Evolutionary conservation across 2,329 filamentous ascomycete genomes (phyloP).

Genomic region (Myriosclerotinia curreyana): DNA sequence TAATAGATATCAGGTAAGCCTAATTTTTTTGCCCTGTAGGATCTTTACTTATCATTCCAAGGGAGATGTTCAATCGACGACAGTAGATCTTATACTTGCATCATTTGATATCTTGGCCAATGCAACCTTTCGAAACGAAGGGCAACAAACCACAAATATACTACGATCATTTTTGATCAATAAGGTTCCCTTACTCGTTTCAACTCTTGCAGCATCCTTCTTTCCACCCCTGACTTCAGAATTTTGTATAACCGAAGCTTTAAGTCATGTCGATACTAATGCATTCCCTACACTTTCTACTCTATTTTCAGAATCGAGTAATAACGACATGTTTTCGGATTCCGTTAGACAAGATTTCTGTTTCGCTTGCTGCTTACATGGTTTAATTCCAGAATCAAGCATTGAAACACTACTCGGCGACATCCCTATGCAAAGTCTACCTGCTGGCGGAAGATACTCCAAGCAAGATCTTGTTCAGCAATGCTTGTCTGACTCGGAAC

Average conservation of each 20-base stretch:
- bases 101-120: constrained; percentile 90
- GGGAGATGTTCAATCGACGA: constrained; percentile 73
- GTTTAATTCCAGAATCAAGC: constrained; percentile 72
- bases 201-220: constrained; percentile 54
- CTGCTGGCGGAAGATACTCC: constrained; percentile 68
- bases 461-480: constrained; percentile 77
- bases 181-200: constrained; percentile 61
- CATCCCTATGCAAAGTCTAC: constrained; percentile 74
- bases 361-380: constrained; percentile 85
- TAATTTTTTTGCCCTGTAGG: background rate
- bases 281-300: constrained; percentile 63
- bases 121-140: constrained; percentile 69
- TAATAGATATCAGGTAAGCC: constrained; percentile 74
- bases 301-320: constrained; percentile 57
- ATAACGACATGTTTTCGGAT: constrained; percentile 55
- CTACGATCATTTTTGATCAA: constrained; percentile 85
- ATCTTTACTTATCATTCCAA: constrained; percentile 41
- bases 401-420: constrained; percentile 81
- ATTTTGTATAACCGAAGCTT: constrained; percentile 62
- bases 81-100: constrained; percentile 79
- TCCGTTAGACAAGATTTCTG: constrained; percentile 79
- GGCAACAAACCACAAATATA: constrained; percentile 60
- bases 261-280: constrained; percentile 60
- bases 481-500: constrained; percentile 72
- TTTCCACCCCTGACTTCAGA: constrained; percentile 60